Conservation (phyloP, 177 flowering plant genomes). For the Vitis hybrid region DNA sequence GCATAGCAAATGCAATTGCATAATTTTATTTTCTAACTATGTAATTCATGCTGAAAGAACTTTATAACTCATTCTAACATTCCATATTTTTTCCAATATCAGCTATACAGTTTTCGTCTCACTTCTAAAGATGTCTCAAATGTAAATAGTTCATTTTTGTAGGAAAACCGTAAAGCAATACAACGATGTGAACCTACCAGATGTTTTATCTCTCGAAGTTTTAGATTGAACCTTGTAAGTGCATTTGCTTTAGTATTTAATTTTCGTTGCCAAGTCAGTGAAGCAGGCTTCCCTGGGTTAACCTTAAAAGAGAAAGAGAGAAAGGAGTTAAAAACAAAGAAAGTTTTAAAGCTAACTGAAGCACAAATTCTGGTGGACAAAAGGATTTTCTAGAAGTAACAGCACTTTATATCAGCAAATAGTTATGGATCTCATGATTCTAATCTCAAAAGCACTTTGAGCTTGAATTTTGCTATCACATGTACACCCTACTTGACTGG, state of each 20-base stretch:
- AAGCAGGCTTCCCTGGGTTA: constrained; percentile 54
- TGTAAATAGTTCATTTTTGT: not conserved
- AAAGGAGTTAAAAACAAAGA: not conserved
- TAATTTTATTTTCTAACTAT: not conserved
- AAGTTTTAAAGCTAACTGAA: not conserved
- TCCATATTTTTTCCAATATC: not conserved
- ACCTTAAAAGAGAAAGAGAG: constrained; percentile 22
- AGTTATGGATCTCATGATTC: not conserved
- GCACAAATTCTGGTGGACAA: not conserved
- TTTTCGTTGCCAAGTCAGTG: constrained; percentile 67
- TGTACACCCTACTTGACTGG: no score
- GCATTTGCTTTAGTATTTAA: constrained; percentile 34
- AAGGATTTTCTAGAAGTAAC: not conserved
- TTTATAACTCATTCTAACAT: not conserved
- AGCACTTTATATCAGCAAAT: no score
- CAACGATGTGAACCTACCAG: constrained; percentile 35
- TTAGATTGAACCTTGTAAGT: constrained; percentile 42
- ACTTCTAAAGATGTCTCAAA: not conserved
- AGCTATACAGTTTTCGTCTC: not conserved
- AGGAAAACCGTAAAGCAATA: not conserved
- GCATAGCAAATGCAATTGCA: not conserved
- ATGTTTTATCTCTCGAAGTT: constrained; percentile 37
- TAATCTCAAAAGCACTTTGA: not conserved
- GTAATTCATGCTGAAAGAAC: not conserved
- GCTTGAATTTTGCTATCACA: not conserved